These are phyloP conservation scores for Calonectria pauciramosa DNA, from an alignment of 2,329 filamentous ascomycete species.

Conservation along the genomic window DNA sequence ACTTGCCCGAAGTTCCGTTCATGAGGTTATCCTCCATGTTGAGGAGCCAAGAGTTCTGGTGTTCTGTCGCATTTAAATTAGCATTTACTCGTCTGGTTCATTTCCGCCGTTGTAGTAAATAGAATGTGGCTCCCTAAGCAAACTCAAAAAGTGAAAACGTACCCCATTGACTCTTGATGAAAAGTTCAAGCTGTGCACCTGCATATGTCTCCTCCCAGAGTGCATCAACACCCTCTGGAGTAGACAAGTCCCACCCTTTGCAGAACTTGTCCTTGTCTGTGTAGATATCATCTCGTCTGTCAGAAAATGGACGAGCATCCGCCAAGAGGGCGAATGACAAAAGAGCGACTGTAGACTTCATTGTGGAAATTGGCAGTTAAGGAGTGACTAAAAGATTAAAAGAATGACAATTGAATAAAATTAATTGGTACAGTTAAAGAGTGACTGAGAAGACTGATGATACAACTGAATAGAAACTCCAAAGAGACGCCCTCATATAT, in stretches of 20 bases:
- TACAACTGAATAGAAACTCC: neutral
- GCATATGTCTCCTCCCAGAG: neutral
- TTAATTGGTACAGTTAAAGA: neutral
- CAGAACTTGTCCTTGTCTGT: neutral
- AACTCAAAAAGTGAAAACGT: neutral
- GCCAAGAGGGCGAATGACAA: neutral
- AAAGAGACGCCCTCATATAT: neutral
- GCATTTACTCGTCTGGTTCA: neutral
- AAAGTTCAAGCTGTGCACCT: neutral
- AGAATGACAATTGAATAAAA: neutral
- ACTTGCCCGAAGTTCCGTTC: conserved; percentile 1
- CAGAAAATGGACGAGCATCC: neutral
- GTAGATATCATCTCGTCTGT: neutral
- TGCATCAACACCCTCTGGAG: neutral
- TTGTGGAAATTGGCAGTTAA: neutral
- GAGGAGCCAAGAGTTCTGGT: neutral
- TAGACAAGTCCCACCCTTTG: neutral
- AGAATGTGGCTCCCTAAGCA: neutral
- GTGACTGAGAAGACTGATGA: neutral
- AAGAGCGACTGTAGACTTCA: neutral
- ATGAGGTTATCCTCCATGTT: neutral
- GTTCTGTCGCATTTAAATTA: neutral
- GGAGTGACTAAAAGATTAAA: neutral
- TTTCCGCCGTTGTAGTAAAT: too few relatives aligned
- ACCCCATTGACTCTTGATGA: conserved; percentile 1